Base-by-base conservation (phyloP, 2,329 filamentous ascomycete genomes). In the Hirsutella minnesotensis region DNA sequence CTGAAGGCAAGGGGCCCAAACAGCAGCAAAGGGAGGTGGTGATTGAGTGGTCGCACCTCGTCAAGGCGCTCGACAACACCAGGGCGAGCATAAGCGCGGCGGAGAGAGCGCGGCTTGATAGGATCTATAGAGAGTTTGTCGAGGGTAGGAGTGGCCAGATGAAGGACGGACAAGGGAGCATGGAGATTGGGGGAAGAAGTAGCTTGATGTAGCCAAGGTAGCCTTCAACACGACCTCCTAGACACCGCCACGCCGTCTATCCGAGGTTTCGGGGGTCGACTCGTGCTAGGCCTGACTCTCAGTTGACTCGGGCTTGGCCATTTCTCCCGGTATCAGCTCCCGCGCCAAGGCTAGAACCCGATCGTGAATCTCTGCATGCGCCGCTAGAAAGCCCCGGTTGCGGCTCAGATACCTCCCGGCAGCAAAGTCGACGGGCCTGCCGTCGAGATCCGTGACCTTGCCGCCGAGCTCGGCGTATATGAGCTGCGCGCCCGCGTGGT, bases 81-180 rank as follows among this genome's bases (percentile, higher is more conserved):
- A 72, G 89, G 50, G 77, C 86, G 19, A 94, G 86, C 60, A 94
- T 96, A 51, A 86, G 83, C 56, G 68, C 70, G 3, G 76, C 87
- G 46, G 92, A 98, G 65, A 75, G 80, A 53, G 71, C 67, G 47
- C 70, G 90, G 46, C 63, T 98, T 50, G 73, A 77, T 54, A 77
- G 76, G 34, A 95, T 98, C 47, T 98, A 98, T 59, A 71, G 74
- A 15, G 92, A 98, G 65, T 98, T 98, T 68, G 81, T 95, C 0
- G 85, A 86, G 4, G 89, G 88, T 0, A 74, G 92, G 52, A 95
- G 89, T 61, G 92, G 92, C 8, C 89, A 96, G 68, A 88, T 98
- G 86, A 86, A 81, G 46, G 90, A 84, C 62, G 92, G 92, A 2
- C 86, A 96, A 63, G 88, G 85, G 0, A 85, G 83, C 44, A 94